Evolutionary conservation across 2,329 filamentous ascomycete species (phyloP).

Genomic region (Sporothrix sp.): DNA sequence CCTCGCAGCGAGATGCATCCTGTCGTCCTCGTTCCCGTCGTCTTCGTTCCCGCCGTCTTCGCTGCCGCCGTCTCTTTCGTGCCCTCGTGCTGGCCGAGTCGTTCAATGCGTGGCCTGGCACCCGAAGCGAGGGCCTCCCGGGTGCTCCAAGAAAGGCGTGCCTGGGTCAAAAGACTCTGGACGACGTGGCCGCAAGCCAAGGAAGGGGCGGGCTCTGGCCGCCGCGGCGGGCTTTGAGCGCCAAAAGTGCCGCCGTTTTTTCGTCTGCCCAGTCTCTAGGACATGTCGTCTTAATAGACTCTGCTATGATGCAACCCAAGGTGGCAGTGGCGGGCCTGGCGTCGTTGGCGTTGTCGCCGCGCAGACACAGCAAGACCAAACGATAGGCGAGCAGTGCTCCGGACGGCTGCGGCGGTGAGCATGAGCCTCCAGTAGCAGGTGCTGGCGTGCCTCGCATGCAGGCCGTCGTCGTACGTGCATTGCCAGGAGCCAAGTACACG

Average conservation of each 20-base stretch:
- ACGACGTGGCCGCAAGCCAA: neutral
- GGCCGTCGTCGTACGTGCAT: neutral
- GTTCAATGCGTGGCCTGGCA: neutral
- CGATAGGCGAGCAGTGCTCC: constrained; percentile 8
- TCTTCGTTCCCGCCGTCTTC: neutral
- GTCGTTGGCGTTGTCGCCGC: neutral
- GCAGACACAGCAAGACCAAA: neutral
- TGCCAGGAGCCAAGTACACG: neutral
- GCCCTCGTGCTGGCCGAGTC: neutral
- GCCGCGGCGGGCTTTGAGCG: constrained; percentile 10
- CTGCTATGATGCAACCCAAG: constrained; percentile 14
- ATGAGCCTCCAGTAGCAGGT: constrained; percentile 2
- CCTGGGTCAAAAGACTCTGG: too few species aligned
- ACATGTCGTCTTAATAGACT: constrained; percentile 4
- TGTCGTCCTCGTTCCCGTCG: neutral
- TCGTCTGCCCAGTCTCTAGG: neutral
- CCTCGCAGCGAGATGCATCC: neutral
- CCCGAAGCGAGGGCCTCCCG: neutral
- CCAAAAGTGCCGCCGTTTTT: constrained; percentile 10
- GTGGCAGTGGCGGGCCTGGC: constrained; percentile 4
- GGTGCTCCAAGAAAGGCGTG: too few species aligned
- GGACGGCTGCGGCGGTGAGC: neutral
- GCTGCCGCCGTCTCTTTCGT: neutral
- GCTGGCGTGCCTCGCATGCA: neutral
- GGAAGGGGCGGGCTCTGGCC: neutral